Percentiles rank a stretch among this genome's conserved stretches.
These are phyloP conservation scores for Sextonia rubra DNA, from an alignment of 164 flowering plant genomes.

Conservation along the genomic window DNA sequence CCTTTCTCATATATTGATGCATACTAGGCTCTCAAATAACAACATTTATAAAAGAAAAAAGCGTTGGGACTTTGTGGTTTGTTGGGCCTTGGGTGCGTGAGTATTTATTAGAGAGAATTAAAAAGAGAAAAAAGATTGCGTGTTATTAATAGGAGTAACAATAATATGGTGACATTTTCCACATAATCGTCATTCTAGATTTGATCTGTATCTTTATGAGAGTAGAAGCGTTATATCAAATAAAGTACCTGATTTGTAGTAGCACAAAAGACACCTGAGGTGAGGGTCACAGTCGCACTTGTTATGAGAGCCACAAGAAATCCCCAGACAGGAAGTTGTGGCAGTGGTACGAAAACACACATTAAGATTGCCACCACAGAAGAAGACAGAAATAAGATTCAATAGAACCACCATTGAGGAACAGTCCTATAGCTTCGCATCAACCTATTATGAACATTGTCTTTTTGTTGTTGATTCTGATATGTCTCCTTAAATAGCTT, in stretches of 20 bases:
- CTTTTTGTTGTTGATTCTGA: neutral
- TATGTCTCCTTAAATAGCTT: neutral
- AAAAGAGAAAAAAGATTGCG: no score
- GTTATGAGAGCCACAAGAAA: conserved; percentile 1
- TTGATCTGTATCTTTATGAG: no score
- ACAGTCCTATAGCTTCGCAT: conserved; percentile 15
- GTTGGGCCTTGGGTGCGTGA: no score
- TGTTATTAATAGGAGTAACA: no score
- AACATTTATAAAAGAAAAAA: no score
- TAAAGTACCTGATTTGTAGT: conserved; percentile 12
- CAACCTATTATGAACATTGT: conserved; percentile 9
- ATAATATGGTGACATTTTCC: no score
- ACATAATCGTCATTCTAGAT: no score
- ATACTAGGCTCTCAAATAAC: no score
- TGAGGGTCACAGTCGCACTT: conserved; percentile 9
- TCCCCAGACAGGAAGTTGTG: conserved; percentile 19
- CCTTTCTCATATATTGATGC: no score
- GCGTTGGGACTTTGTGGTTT: no score
- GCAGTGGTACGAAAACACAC: conserved; percentile 2
- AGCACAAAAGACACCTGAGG: conserved; percentile 7
- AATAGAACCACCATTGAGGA: conserved; percentile 21
- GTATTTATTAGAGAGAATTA: no score
- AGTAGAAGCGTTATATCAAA: neutral
- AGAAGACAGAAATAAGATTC: neutral
- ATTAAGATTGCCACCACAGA: conserved; percentile 3